Evolutionary conservation across 306 rosid genomes (phyloP).

Genomic region (Leucaena leucocephala): DNA sequence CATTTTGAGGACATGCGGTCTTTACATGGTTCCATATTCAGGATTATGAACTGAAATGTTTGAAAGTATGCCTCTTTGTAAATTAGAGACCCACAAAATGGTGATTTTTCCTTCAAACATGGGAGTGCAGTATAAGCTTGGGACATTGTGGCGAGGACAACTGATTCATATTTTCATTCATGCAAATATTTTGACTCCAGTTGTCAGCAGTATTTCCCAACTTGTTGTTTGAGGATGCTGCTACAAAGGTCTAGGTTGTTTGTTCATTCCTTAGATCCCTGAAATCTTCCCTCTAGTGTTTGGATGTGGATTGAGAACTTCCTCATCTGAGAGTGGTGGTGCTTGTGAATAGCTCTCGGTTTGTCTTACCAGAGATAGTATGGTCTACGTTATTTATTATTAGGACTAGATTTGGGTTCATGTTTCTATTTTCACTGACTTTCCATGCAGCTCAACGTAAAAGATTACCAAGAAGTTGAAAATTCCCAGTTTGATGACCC

Average conservation of each 20-base stretch:
- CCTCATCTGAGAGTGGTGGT: background rate
- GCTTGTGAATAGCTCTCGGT: background rate
- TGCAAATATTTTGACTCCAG: background rate
- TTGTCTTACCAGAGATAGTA: background rate
- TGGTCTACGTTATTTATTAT: background rate
- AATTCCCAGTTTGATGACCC: background rate
- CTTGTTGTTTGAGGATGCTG: conserved; percentile 15
- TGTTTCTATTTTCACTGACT: background rate
- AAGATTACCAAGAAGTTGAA: background rate
- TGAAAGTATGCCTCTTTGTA: background rate
- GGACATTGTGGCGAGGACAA: background rate
- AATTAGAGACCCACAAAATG: background rate
- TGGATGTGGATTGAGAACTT: background rate
- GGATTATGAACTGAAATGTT: background rate
- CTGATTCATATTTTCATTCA: background rate
- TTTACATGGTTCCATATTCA: background rate
- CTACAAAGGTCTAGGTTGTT: background rate
- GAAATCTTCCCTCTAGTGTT: background rate
- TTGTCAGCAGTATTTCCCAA: background rate
- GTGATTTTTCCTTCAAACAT: background rate
- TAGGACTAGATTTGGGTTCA: background rate
- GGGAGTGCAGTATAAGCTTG: background rate
- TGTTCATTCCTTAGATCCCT: background rate
- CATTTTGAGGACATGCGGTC: background rate
- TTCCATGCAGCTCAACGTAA: background rate